Base-by-base conservation (phyloP, 768 basidiomycete species). In the Lactifluus pinguis region DNA sequence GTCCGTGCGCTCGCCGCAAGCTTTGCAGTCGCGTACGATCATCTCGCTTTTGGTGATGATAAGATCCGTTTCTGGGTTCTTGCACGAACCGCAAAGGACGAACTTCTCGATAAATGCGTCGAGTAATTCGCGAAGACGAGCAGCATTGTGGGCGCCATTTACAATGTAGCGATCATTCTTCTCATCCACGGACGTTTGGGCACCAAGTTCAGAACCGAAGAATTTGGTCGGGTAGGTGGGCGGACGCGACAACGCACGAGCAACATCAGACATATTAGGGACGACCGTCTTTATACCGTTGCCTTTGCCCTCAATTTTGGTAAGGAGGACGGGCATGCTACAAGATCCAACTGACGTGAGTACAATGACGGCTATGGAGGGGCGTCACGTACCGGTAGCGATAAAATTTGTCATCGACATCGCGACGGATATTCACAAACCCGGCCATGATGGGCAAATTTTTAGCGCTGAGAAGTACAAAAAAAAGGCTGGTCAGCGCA, bases 211-310 rank as follows among this genome's bases (percentile, higher is more conserved):
- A 73, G 91, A 94, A 36, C 97, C 97, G 69, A 99, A 98, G 80
- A 95, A 99, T 76, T 99, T 99, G 74, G 95, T 98, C 64, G 95
- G 89, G 73, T 98, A 97, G 47, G 94, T 83, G 30, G 97, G 89
- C 61, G 95, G 95, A 60, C 97, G 88, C 69, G 87, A 91, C 66
- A 99, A 83, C 49, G 97, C 94, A 65, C 92, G 87, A 51, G 95
- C 92, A 66, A 99, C 88, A 74, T 98, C 97, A 62, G 92, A 84
- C 93, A 99, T 98, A 76, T 99, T 99, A 19, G 95, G 95, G 56
- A 98, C 77, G 70, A 99, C 95, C 49, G 97, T 99, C 79, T 99
- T 99, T 77, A 99, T 98, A 69, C 97, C 97, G 73, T 99, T 99
- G 62, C 97, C 97, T 75, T 94, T 95, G 69, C 97, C 97, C 77